Evolutionary conservation across 1,139 yeast species (phyloP), one percentile per base, ranked within the genome.

Genomic region (Suhomyces bolitotheri): DNA sequence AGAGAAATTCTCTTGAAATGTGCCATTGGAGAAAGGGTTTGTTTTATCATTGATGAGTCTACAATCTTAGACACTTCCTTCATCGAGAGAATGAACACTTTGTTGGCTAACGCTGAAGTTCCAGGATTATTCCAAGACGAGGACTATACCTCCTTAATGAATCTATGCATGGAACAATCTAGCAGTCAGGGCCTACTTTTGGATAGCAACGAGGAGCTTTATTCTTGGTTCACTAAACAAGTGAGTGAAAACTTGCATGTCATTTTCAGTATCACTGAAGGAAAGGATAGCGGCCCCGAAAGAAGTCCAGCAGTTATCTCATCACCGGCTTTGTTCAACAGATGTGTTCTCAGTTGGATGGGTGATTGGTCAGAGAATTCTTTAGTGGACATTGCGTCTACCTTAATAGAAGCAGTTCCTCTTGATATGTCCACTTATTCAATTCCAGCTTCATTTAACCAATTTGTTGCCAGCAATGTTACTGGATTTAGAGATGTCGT

Each of bases 271-370:
- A 74, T 88, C 48, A 76, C 79, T 41, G 82, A 82, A 9, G 73
- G 82, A 3, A 60, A 65, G 11, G 17, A 24, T 17, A 60, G 60
- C 1, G 4, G 20, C 6, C 11, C 10, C 5, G 17, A 6, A 22
- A 51, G 62, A 1, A 58, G 48, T 21, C 55, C 64, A 2, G 59
- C 62, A 12, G 72, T 81, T 3, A 71, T 83, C 5, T 71, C 90
- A 0, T 90, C 97, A 0, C 96, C 97, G 0, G 97, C 98, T 0
- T 63, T 92, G 25, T 83, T 88, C 60, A 92, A 92, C 53, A 70
- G 98, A 51, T 92, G 97, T 64, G 95, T 88, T 4, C 61, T 90
- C 26, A 80, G 82, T 52, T 88, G 95, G 90, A 81, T 88, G 82
- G 96, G 96, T 3, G 79, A 80, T 39, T 90, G 97, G 97, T 68